Percentiles rank a stretch among this genome's conserved stretches.
These are phyloP conservation scores for Orbilia oligospora DNA, from an alignment of 2,329 filamentous ascomycete genomes.

Conservation along the genomic window DNA sequence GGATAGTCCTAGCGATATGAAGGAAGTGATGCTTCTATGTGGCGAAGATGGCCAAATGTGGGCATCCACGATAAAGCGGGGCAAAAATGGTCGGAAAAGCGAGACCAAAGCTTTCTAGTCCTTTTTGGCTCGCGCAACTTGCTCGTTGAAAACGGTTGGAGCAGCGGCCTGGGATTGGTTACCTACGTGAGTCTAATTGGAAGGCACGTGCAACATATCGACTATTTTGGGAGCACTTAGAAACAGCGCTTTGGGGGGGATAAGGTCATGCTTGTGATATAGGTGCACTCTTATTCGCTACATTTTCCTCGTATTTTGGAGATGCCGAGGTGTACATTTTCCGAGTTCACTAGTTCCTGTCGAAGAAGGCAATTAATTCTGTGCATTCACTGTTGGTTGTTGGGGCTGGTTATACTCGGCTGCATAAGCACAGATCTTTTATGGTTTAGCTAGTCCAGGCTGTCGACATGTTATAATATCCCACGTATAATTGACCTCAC, in stretches of 20 bases:
- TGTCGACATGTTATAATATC: not conserved
- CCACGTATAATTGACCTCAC: not conserved
- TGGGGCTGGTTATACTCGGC: not conserved
- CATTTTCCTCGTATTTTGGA: not conserved
- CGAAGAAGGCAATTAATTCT: conserved; percentile 1
- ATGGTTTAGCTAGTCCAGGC: not conserved
- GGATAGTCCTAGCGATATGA: conserved; percentile 12
- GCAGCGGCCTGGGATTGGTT: not conserved
- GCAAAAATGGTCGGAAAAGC: not conserved
- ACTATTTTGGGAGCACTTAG: conserved; percentile 16
- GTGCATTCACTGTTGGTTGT: conserved; percentile 11
- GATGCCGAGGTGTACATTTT: conserved; percentile 16
- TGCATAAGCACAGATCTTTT: conserved; percentile 6
- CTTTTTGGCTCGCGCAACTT: conserved; percentile 1
- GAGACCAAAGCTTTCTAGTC: not conserved
- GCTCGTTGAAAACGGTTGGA: not conserved
- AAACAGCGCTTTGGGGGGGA: too few species aligned
- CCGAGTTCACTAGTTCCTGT: conserved; percentile 1
- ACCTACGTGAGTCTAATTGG: not conserved
- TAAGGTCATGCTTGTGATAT: not conserved
- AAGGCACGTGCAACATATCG: conserved; percentile 2
- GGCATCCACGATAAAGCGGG: not conserved
- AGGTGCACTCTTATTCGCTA: not conserved
- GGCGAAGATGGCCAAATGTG: not conserved
- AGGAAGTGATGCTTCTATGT: not conserved